Evolutionary conservation across 768 basidiomycete species (phyloP).

Genomic region (Collybia nuda): DNA sequence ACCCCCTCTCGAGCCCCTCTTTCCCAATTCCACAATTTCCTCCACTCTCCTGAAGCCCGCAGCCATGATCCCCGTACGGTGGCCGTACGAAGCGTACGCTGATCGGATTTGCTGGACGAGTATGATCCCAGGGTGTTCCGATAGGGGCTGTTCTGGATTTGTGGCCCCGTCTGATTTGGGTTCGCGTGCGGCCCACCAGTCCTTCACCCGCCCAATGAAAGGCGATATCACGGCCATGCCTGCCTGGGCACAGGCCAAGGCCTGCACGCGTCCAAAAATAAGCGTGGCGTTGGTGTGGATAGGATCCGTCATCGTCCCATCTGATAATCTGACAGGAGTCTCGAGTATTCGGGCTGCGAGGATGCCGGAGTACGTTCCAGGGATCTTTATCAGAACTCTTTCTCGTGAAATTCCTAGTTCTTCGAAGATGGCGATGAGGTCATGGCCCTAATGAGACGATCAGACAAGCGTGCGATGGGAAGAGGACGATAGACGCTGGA

Average conservation of each 20-base stretch:
- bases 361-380: slow-evolving; percentile 33
- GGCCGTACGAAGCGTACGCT: slow-evolving; percentile 21
- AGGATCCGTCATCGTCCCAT: slow-evolving; percentile 9
- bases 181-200: slow-evolving; percentile 30
- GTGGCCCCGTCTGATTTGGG: slow-evolving; percentile 9
- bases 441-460: slow-evolving; percentile 15
- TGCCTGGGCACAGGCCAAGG: slow-evolving; percentile 35
- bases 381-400: slow-evolving; percentile 34
- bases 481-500: not conserved
- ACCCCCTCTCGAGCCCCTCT: slow-evolving; percentile 22
- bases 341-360: slow-evolving; percentile 29
- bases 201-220: slow-evolving; percentile 38
- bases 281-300: slow-evolving; percentile 37
- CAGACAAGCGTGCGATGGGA: not conserved
- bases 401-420: slow-evolving; percentile 24
- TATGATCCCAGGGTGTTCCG: slow-evolving; percentile 28
- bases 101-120: slow-evolving; percentile 28
- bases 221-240: slow-evolving; percentile 32
- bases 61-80: slow-evolving; percentile 30
- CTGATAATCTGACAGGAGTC: slow-evolving; percentile 1
- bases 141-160: slow-evolving; percentile 17
- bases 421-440: slow-evolving; percentile 27
- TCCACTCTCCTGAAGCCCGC: slow-evolving; percentile 32
- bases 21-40: slow-evolving; percentile 29
- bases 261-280: slow-evolving; percentile 32